Base-by-base conservation (phyloP, 306 rosid genomes). In the Vicia faba region DNA sequence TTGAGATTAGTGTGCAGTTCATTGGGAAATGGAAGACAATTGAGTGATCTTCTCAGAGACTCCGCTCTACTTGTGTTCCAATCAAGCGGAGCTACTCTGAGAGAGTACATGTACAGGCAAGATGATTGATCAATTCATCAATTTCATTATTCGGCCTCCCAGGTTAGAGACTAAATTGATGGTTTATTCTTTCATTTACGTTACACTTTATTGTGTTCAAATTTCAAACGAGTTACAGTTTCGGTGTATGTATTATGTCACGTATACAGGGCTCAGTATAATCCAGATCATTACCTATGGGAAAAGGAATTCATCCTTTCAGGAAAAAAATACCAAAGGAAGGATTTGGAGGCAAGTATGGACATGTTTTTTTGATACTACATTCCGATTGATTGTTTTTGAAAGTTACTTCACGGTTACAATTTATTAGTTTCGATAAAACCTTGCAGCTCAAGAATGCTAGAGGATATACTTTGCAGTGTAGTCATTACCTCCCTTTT, bases 341-440 rank as follows among this genome's bases (percentile, higher is more conserved):
- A 90, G 84, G 99, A 93, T 81, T 82, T 93, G 87, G 95, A 93
- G 97, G 99, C 97, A 86, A 90, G 96, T 88, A 88, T 72, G 97
- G 87, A 81, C 83, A 72, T 67, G 68, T 56, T 59, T 81, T 77
- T 71, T 56, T 28, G 50, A 28, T 57, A 36, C 70, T 44, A 19
- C 4, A 38, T 29, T 23, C 29, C 50, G 63, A 43, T 60, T 57
- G 18, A 67, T 66, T 40, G 13, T 60, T 54, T 56, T 44, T 46
- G 45, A 64, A 66, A 29, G 69, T 56, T 72, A 61, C 45, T 61
- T 76, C 14, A 56, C 44, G 48, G 59, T 64, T 60, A 28, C 73
- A 57, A 36, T 44, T 72, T 51, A 14, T 33, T 7, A 33, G 38
- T 72, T 16, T 41, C 31, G 0, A 9, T 33, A 16, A 48, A 59